Base-by-base conservation (phyloP, 2,329 filamentous ascomycete species). In the Catunica adiposa region DNA sequence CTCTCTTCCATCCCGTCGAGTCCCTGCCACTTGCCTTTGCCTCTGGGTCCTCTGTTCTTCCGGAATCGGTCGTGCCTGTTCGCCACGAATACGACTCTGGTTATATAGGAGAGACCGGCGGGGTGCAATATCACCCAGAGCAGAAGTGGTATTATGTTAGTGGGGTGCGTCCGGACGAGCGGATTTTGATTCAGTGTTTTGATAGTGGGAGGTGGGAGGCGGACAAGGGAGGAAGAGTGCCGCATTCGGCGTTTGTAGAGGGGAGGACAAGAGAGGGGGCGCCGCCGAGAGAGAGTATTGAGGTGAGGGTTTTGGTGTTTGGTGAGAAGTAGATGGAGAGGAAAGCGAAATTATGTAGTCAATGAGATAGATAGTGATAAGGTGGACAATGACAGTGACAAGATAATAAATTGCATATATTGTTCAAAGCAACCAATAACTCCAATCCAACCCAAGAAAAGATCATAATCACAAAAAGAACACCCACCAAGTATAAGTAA, bases 281-380 rank as follows among this genome's bases (percentile, higher is more conserved):
- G 3, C 79, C 81, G 60, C 78, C 77, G 0, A 76, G 89, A 61
- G 86, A 94, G 72, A 94, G 88, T 65, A 94, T 96, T 65, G 89
- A 96, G 68, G 85, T 95, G 15, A 76, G 89, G 62, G 82, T 86
- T 37, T 72, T 95, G 66, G 84, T 95, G 0, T 94, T 95, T 73
- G 85, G 40, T 22, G 84, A 44, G 15, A n/a, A 44, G 40, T 44
- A 22, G 20, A 44, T 2, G 29, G 29, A 34, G 11, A 5, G 29
- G 5, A 34, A 34, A 34, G 29, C 11, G 29, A 34, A 11, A 11
- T 34, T 34, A 44, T 44, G 20, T 44, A 22, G 5, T 17, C 20
- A 7, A n/a, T n/a, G 40, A 17, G 20, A 4, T 44, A n/a, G 40
- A 44, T n/a, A n/a, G 40, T 17, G 40, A 44, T n/a, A 44, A 17